A percentile compares a stretch with the other conserved stretches of the same genome.
These are phyloP conservation scores for Zarea fungicola DNA, from an alignment of 2,329 filamentous ascomycete species.

Conservation along the genomic window DNA sequence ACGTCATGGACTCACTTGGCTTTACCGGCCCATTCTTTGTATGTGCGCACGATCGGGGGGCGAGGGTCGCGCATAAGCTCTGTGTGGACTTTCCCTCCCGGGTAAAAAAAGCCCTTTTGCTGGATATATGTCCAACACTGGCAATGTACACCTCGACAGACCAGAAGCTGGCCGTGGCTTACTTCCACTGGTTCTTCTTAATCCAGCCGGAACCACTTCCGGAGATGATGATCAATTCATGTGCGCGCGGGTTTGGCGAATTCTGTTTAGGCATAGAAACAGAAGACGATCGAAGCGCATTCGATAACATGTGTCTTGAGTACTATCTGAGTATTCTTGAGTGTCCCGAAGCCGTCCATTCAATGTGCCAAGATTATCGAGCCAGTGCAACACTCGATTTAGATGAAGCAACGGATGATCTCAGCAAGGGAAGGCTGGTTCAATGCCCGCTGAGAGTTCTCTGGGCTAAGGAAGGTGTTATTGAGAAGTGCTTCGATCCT, in stretches of 20 bases:
- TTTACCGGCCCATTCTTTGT: constrained; percentile 37
- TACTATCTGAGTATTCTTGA: constrained; percentile 38
- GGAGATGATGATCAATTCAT: constrained; percentile 38
- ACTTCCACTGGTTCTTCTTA: constrained; percentile 57
- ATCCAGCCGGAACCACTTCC: constrained; percentile 48
- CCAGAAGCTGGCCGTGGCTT: constrained; percentile 40
- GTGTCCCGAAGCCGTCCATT: constrained; percentile 38
- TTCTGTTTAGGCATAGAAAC: constrained; percentile 37
- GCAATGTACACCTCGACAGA: constrained; percentile 44
- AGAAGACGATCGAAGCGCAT: constrained; percentile 27
- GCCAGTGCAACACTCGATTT: constrained; percentile 43
- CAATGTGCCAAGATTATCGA: constrained; percentile 51
- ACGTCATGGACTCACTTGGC: constrained; percentile 40
- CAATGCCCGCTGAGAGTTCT: constrained; percentile 37
- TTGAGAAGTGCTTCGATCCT: constrained; percentile 40
- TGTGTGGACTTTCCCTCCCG: constrained; percentile 40
- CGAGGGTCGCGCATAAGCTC: constrained; percentile 49
- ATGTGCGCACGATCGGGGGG: constrained; percentile 53
- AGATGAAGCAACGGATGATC: constrained; percentile 38
- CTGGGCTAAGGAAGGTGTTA: constrained; percentile 38
- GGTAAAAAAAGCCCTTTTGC: constrained; percentile 37
- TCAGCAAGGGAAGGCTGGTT: constrained; percentile 34
- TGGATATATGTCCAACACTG: constrained; percentile 52
- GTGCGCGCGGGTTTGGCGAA: constrained; percentile 35
- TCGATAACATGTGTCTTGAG: constrained; percentile 29